These are phyloP conservation scores for Trypanosoma melophagium DNA, from an alignment of 208 protist species.

Conservation along the genomic window DNA sequence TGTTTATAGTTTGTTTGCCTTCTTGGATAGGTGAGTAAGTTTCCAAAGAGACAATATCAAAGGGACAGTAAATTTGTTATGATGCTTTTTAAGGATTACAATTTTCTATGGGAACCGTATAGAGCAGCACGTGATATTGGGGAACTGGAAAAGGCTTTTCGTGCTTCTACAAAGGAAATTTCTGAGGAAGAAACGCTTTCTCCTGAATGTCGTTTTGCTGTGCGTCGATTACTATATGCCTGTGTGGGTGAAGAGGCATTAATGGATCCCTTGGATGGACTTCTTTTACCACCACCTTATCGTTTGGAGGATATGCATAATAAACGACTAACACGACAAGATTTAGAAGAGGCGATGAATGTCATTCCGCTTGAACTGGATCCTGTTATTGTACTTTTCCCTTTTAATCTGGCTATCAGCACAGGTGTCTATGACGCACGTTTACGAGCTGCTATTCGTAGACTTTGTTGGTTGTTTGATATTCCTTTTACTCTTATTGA, in stretches of 20 bases:
- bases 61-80: not conserved
- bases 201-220: constrained; percentile 59
- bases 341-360: constrained; percentile 42
- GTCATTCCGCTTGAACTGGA: constrained; percentile 49
- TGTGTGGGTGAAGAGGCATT: constrained; percentile 45
- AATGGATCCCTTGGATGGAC: constrained; percentile 61
- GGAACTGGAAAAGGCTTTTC: constrained; percentile 4
- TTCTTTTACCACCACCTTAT: constrained; percentile 72
- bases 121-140: constrained; percentile 17
- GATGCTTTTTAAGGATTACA: constrained; percentile 52
- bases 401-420: constrained; percentile 63
- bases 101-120: constrained; percentile 61
- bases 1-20: too few species aligned
- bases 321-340: constrained; percentile 35
- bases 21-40: too few species aligned
- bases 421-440: constrained; percentile 69
- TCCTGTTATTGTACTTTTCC: constrained; percentile 52
- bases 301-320: constrained; percentile 30
- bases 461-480: constrained; percentile 67
- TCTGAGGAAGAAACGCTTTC: constrained; percentile 24
- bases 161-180: constrained; percentile 6
- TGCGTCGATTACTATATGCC: constrained; percentile 62
- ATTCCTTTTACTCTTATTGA: constrained; percentile 68
- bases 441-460: constrained; percentile 56
- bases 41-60: too few species aligned